These are phyloP conservation scores for Lasiodiplodia gonubiensis DNA, from an alignment of 2,329 filamentous ascomycete genomes.

Conservation along the genomic window DNA sequence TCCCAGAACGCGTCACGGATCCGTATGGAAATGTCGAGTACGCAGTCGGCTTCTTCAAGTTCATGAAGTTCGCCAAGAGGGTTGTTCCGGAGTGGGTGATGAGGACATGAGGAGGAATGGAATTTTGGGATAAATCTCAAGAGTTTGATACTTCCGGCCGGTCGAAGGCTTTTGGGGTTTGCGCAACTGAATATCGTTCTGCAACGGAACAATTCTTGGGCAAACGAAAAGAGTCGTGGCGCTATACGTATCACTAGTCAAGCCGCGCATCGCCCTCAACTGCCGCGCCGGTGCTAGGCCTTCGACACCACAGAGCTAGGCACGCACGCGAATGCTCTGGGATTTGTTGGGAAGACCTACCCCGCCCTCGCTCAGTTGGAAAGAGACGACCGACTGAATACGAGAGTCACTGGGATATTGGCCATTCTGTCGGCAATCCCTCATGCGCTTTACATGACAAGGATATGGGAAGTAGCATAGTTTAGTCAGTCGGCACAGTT, in stretches of 20 bases:
- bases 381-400: too few species aligned
- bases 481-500: too few species aligned
- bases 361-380: too few species aligned
- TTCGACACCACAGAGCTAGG: neutral
- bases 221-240: neutral
- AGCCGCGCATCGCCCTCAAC: neutral
- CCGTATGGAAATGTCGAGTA: constrained; percentile 66
- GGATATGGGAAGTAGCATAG: too few species aligned
- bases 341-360: too few species aligned
- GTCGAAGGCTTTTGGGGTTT: neutral
- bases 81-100: constrained; percentile 59
- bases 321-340: neutral
- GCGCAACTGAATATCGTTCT: neutral
- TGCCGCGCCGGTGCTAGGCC: neutral
- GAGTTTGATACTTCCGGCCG: neutral
- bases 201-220: neutral
- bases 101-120: neutral
- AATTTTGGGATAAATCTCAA: neutral
- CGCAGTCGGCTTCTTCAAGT: constrained; percentile 69
- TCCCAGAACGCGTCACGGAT: constrained; percentile 65
- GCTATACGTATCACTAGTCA: neutral
- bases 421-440: too few species aligned
- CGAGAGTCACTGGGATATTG: too few species aligned
- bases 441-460: too few species aligned
- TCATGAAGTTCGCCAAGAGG: constrained; percentile 66